Conservation (phyloP, 1,284 basidiomycete species). For the Trichosporon ovoides region DNA sequence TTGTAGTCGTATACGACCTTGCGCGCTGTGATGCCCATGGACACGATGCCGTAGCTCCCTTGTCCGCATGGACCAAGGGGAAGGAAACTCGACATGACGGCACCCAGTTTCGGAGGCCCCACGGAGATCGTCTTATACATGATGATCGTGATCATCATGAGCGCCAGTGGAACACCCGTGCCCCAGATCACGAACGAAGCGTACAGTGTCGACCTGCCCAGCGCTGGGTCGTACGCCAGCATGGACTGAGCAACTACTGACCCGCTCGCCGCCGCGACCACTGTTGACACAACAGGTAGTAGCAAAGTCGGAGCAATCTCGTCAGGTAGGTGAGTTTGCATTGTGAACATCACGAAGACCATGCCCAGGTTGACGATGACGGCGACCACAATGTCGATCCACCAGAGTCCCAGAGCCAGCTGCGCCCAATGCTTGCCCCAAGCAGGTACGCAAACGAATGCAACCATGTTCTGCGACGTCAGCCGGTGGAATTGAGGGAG, state of each 20-base stretch:
- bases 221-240: slow-evolving; percentile 49
- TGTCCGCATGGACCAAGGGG: slow-evolving; percentile 58
- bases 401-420: slow-evolving; percentile 68
- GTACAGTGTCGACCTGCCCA: slow-evolving; percentile 57
- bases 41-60: slow-evolving; percentile 58
- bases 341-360: slow-evolving; percentile 54
- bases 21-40: slow-evolving; percentile 53
- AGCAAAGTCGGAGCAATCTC: slow-evolving; percentile 62
- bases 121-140: slow-evolving; percentile 51
- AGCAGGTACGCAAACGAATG: slow-evolving; percentile 41
- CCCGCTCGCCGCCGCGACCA: slow-evolving; percentile 64
- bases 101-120: slow-evolving; percentile 50
- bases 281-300: slow-evolving; percentile 65
- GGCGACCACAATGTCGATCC: slow-evolving; percentile 63
- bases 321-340: slow-evolving; percentile 58
- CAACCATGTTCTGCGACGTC: slow-evolving; percentile 51
- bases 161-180: slow-evolving; percentile 51
- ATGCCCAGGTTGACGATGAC: slow-evolving; percentile 8
- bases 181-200: slow-evolving; percentile 52
- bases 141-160: slow-evolving; percentile 59
- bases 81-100: slow-evolving; percentile 60
- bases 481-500: slow-evolving; percentile 13
- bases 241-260: slow-evolving; percentile 57
- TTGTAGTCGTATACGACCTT: slow-evolving; percentile 50
- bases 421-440: slow-evolving; percentile 58